A percentile compares a stretch with the other conserved stretches of the same genome.
These are phyloP conservation scores for Mycena alexandri DNA, from an alignment of 768 basidiomycete species.

Conservation along the genomic window DNA sequence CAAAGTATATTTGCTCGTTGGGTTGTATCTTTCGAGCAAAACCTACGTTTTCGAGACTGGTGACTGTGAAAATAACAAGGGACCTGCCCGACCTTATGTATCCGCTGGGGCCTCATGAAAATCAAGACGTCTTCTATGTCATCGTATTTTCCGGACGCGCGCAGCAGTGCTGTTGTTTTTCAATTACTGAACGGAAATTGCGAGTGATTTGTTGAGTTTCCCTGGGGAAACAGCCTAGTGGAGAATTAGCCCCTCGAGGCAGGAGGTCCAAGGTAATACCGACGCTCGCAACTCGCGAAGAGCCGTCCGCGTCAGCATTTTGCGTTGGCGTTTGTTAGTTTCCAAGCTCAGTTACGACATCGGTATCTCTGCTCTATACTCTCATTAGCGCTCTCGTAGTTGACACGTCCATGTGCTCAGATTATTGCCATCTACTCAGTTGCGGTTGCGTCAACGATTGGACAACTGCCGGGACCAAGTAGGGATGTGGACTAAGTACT, in stretches of 20 bases:
- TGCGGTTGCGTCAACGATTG: too few species aligned
- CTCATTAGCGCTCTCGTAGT: too few species aligned
- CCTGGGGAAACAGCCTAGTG: constrained; percentile 48
- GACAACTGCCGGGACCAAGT: too few species aligned
- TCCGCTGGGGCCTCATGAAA: constrained; percentile 80
- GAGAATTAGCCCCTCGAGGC: background rate
- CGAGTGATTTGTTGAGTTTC: constrained; percentile 57
- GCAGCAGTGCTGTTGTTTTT: constrained; percentile 55
- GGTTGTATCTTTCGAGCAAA: constrained; percentile 90
- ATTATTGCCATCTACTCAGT: too few species aligned
- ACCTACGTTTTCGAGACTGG: constrained; percentile 56
- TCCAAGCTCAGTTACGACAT: too few species aligned
- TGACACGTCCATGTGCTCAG: too few species aligned
- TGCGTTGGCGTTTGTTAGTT: background rate
- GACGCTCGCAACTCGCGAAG: constrained; percentile 68
- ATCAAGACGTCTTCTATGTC: constrained; percentile 72
- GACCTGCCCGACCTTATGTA: constrained; percentile 72
- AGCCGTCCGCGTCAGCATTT: constrained; percentile 54
- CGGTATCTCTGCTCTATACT: too few species aligned
- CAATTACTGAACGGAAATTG: constrained; percentile 70
- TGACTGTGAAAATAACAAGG: background rate
- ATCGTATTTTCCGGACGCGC: constrained; percentile 39
- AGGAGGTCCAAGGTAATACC: constrained; percentile 47
- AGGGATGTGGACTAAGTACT: too few species aligned
- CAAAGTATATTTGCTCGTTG: constrained; percentile 82